Conservation (phyloP, 768 basidiomycete genomes). For the Termitomyces sp. region DNA sequence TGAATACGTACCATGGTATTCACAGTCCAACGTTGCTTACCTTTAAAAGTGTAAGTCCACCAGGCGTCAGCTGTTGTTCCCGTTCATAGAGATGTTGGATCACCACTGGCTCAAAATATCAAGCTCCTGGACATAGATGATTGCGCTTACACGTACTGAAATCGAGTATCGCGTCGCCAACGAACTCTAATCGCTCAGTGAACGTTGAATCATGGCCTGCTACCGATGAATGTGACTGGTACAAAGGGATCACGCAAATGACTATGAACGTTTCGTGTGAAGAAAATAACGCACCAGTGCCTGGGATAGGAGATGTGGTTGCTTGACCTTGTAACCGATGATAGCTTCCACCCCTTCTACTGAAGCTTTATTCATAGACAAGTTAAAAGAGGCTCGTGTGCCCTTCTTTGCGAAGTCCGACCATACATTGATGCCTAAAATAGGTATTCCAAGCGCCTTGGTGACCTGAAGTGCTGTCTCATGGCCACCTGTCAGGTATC, state of each 20-base stretch:
- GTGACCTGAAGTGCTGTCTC: conserved; percentile 59
- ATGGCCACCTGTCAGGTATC: conserved; percentile 67
- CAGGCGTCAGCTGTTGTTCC: conserved; percentile 61
- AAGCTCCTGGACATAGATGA: conserved; percentile 3
- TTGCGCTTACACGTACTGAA: conserved; percentile 47
- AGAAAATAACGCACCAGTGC: conserved; percentile 53
- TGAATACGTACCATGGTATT: not conserved
- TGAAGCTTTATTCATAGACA: conserved; percentile 40
- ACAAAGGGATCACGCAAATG: conserved; percentile 5
- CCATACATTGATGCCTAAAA: conserved; percentile 64
- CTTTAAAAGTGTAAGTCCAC: conserved; percentile 76
- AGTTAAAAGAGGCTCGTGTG: conserved; percentile 35
- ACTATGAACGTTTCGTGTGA: not conserved
- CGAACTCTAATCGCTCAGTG: conserved; percentile 77
- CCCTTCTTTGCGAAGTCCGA: conserved; percentile 59
- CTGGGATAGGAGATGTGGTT: conserved; percentile 60
- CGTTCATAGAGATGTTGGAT: conserved; percentile 64
- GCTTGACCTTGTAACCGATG: conserved; percentile 55
- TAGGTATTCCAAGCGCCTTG: conserved; percentile 59
- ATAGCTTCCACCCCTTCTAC: conserved; percentile 55
- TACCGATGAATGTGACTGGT: conserved; percentile 63
- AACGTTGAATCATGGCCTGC: conserved; percentile 49
- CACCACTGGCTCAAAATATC: conserved; percentile 45
- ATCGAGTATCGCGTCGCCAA: conserved; percentile 84
- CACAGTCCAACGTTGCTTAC: conserved; percentile 24